Evolutionary conservation across 2,329 filamentous ascomycete genomes (phyloP).

Genomic region (Periconia sp.): DNA sequence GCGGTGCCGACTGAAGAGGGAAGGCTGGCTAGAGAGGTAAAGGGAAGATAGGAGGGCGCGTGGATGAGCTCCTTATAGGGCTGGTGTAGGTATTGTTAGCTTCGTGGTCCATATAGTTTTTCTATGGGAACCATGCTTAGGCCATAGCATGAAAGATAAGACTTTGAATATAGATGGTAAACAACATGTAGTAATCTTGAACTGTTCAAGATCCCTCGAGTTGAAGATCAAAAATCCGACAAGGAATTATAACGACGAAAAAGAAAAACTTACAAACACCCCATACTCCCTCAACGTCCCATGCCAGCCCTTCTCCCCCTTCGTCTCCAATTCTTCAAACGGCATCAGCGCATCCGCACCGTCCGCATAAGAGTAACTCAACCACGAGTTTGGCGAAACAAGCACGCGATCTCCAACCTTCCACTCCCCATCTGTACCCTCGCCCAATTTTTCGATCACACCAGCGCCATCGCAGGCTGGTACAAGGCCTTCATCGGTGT

Average conservation of each 20-base stretch:
- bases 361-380: not conserved
- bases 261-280: slow-evolving; percentile 8
- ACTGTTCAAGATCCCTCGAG: not conserved
- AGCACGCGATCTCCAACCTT: slow-evolving; percentile 5
- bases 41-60: slow-evolving; percentile 9
- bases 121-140: too few species aligned
- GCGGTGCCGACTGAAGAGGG: slow-evolving; percentile 8
- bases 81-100: not conserved
- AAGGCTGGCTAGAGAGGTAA: slow-evolving; percentile 9
- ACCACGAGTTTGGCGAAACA: slow-evolving; percentile 4
- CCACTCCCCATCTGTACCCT: slow-evolving; percentile 5
- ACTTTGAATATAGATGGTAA: not conserved
- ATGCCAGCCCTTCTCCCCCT: slow-evolving; percentile 7
- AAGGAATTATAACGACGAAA: too few species aligned
- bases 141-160: not conserved
- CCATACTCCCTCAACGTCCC: slow-evolving; percentile 14
- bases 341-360: not conserved
- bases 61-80: slow-evolving; percentile 10
- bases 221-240: too few species aligned
- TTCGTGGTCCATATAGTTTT: too few species aligned
- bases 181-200: too few species aligned
- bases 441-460: slow-evolving; percentile 1
- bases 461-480: not conserved
- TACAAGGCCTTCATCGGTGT: not conserved
- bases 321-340: not conserved